Conservation (phyloP, 257 asterid species). For the Lavandula angustifolia region DNA sequence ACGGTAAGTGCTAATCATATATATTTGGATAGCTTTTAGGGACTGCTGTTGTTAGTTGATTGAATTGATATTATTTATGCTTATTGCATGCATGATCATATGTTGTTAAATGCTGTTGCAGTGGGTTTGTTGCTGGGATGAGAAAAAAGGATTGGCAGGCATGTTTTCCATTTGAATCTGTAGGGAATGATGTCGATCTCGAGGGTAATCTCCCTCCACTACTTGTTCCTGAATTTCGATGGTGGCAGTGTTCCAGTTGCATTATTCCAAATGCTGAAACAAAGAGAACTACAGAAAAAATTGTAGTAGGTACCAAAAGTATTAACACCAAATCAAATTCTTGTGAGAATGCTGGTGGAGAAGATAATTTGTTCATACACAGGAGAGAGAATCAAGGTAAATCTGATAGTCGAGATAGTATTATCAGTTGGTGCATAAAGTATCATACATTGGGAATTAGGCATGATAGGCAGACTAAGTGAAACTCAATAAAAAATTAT, state of each 20-base stretch:
- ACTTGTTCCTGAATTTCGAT: constrained; percentile 53
- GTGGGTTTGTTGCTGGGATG: constrained; percentile 66
- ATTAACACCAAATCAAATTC: constrained; percentile 24
- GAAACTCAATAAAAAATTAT: constrained; percentile 3
- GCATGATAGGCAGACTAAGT: constrained; percentile 16
- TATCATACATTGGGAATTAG: not conserved
- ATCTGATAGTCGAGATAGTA: constrained; percentile 21
- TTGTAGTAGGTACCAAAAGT: constrained; percentile 18
- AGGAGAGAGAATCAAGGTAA: constrained; percentile 35
- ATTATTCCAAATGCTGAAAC: constrained; percentile 27
- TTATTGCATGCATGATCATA: not conserved
- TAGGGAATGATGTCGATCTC: constrained; percentile 27
- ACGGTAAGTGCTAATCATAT: constrained; percentile 75
- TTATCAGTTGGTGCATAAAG: not conserved
- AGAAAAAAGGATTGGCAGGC: constrained; percentile 46
- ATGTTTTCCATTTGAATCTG: constrained; percentile 49
- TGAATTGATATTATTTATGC: not conserved
- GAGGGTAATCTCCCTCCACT: constrained; percentile 50
- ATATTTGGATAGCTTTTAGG: not conserved
- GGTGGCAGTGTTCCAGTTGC: constrained; percentile 71
- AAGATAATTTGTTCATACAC: constrained; percentile 21
- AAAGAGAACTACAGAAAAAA: constrained; percentile 30
- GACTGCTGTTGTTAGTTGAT: constrained; percentile 4
- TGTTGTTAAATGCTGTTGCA: constrained; percentile 35
- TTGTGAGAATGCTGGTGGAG: constrained; percentile 21